Conservation (phyloP, 306 rosid species). For the Fagus crenata region DNA sequence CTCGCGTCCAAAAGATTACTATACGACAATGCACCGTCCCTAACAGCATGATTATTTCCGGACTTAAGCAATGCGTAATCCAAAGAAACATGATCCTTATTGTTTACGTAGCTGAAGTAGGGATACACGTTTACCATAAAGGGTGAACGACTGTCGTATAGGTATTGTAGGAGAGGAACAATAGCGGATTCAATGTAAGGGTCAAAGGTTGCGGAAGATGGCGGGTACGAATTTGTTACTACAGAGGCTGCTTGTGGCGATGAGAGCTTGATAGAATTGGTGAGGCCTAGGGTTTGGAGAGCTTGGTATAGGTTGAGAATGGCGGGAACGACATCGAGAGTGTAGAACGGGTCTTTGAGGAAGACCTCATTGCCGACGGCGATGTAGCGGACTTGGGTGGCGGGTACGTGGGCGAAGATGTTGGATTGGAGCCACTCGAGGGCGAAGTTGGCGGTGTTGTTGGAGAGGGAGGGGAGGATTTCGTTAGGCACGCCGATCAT, state of each 20-base stretch:
- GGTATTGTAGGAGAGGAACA: constrained; percentile 28
- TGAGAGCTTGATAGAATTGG: constrained; percentile 27
- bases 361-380: constrained; percentile 38
- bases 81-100: constrained; percentile 8
- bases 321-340: constrained; percentile 31
- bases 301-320: constrained; percentile 37
- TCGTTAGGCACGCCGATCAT: constrained; percentile 37
- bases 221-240: constrained; percentile 28
- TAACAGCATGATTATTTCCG: background rate
- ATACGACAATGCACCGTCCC: constrained; percentile 13
- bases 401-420: constrained; percentile 13
- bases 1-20: constrained; percentile 30
- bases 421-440: constrained; percentile 34
- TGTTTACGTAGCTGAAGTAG: constrained; percentile 32
- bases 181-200: constrained; percentile 1
- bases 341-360: constrained; percentile 33
- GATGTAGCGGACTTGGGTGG: constrained; percentile 30
- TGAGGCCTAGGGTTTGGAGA: constrained; percentile 32
- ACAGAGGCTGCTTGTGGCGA: constrained; percentile 33
- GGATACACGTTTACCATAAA: constrained; percentile 41
- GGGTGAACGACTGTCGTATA: constrained; percentile 20
- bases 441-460: constrained; percentile 1
- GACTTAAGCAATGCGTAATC: constrained; percentile 28
- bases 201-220: constrained; percentile 27
- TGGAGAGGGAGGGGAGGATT: constrained; percentile 37